A percentile compares a stretch with the other conserved stretches of the same genome.
Conservation (phyloP, 345 rosid species). For the Euphorbia tirucalli region DNA sequence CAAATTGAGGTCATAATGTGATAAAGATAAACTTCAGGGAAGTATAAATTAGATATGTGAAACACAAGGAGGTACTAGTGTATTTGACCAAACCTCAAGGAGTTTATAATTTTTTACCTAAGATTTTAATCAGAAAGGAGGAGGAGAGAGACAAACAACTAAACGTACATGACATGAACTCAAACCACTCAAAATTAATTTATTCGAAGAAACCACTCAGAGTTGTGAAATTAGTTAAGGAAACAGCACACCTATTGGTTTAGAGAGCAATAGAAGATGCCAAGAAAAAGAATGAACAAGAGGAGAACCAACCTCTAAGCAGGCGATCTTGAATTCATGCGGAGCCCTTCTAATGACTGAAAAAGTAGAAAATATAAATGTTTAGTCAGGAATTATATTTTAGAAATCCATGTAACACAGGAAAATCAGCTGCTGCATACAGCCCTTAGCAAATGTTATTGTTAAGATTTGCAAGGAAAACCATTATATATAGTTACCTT, state of each 20-base stretch:
- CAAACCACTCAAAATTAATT: too few species aligned
- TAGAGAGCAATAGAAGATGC: neutral
- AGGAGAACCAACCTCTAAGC: conserved; percentile 78
- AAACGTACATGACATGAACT: too few species aligned
- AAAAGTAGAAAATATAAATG: conserved; percentile 1
- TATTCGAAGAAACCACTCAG: too few species aligned
- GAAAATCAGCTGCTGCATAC: neutral
- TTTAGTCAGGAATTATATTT: conserved; percentile 19
- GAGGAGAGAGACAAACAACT: too few species aligned
- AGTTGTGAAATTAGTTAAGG: neutral
- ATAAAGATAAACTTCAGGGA: too few species aligned
- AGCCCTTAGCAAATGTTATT: neutral
- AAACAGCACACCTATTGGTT: neutral
- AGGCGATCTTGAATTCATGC: conserved; percentile 98
- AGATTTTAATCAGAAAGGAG: too few species aligned
- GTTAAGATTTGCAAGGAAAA: neutral
- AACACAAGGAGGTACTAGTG: too few species aligned
- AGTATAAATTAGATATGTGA: too few species aligned
- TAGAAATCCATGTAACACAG: too few species aligned
- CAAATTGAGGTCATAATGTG: too few species aligned
- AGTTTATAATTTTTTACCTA: too few species aligned
- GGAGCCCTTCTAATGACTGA: conserved; percentile 97
- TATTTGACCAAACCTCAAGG: too few species aligned
- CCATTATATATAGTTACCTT: conserved; percentile 49
- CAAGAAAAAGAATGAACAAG: neutral